Conservation (phyloP, 805 yeast genomes). For the Helenozyma baotianmanensis region DNA sequence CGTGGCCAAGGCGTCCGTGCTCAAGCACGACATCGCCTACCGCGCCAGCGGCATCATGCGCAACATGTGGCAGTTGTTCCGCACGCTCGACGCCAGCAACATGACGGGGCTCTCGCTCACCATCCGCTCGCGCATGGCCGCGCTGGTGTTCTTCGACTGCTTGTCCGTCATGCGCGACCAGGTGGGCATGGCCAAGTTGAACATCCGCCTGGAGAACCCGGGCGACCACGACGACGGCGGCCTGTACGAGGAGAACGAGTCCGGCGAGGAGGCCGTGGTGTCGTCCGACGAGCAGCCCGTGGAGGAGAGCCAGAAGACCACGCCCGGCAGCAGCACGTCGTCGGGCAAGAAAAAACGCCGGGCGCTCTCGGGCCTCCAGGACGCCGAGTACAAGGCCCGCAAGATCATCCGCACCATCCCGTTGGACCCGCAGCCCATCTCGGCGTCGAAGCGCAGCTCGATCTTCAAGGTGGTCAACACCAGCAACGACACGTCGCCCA, state of each 20-base stretch:
- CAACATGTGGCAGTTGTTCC: constrained; percentile 86
- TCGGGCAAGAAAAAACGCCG: constrained; percentile 38
- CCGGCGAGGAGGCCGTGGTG: constrained; percentile 18
- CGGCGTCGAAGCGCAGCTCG: constrained; percentile 34
- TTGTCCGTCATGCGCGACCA: constrained; percentile 79
- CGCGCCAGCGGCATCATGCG: constrained; percentile 92
- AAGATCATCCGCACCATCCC: constrained; percentile 75
- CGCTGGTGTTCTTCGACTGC: constrained; percentile 88
- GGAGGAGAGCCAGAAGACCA: constrained; percentile 25
- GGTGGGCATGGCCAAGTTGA: constrained; percentile 74
- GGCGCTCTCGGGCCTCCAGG: constrained; percentile 48
- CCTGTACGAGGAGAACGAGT: constrained; percentile 21
- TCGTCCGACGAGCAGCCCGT: constrained; percentile 22
- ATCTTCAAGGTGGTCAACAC: constrained; percentile 36
- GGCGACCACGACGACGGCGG: constrained; percentile 20
- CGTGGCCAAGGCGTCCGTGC: constrained; percentile 74
- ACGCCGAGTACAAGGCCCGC: constrained; percentile 71
- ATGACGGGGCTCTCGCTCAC: constrained; percentile 41
- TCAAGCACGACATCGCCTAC: constrained; percentile 89
- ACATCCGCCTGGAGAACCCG: constrained; percentile 29
- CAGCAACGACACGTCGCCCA: constrained; percentile 31
- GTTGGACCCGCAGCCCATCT: constrained; percentile 76
- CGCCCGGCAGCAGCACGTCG: constrained; percentile 36
- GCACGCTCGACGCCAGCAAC: constrained; percentile 57
- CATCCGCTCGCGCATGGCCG: constrained; percentile 83